These are phyloP conservation scores for Apiospora marii DNA, from an alignment of 2,329 filamentous ascomycete species.

Conservation along the genomic window DNA sequence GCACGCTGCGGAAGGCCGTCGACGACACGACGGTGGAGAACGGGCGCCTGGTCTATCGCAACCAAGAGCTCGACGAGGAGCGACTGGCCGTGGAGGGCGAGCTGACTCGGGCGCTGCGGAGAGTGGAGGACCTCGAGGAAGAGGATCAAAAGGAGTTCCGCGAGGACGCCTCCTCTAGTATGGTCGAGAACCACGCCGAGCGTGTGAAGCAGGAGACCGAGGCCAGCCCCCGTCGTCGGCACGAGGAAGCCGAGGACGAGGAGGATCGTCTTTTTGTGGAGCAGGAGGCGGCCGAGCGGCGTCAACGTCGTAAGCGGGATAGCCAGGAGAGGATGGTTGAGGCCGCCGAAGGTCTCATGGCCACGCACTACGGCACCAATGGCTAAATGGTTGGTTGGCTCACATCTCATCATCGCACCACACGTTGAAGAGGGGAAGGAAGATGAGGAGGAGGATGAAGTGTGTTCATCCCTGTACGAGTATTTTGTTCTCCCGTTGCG, in stretches of 20 bases:
- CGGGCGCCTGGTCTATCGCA: background rate
- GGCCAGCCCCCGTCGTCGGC: too few species aligned
- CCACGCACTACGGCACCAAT: too few species aligned
- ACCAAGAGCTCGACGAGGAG: background rate
- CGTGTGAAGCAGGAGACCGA: too few species aligned
- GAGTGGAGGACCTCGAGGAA: background rate
- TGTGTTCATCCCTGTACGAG: background rate
- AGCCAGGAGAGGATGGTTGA: background rate
- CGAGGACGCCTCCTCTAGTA: background rate
- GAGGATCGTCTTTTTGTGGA: too few species aligned
- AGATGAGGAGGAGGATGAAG: too few species aligned
- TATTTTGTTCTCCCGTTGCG: background rate
- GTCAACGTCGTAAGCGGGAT: background rate
- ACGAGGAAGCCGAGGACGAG: too few species aligned
- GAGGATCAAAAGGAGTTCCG: background rate
- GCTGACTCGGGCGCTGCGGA: background rate
- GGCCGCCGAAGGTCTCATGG: background rate
- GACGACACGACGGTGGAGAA: background rate
- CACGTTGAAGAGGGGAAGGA: too few species aligned
- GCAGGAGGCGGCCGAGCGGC: background rate
- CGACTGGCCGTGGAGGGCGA: background rate
- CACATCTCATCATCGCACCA: background rate
- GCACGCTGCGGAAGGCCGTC: too few species aligned
- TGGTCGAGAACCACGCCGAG: background rate
- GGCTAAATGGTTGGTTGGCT: background rate